phyloP scores from a whole-genome alignment of 2,329 filamentous ascomycete species.

The Phialophora verrucosa region DNA sequence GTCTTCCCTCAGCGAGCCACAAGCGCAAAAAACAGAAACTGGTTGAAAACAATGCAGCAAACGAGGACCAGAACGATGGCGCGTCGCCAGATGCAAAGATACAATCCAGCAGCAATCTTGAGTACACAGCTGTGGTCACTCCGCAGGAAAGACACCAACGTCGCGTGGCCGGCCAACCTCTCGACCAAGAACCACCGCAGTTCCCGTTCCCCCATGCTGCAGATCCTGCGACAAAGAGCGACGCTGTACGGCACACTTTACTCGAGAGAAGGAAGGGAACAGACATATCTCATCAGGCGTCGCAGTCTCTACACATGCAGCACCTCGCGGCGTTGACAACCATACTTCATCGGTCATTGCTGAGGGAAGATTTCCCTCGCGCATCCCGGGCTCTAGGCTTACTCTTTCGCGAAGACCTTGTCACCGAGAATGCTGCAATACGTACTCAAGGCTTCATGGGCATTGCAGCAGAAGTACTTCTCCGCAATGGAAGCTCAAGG shows the following conservation, averaged over 20 bases:
- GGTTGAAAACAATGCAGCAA: constrained; percentile 37
- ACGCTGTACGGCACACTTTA: background rate
- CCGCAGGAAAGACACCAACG: constrained; percentile 52
- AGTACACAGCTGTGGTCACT: constrained; percentile 42
- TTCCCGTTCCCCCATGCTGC: constrained; percentile 51
- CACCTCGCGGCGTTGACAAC: constrained; percentile 72
- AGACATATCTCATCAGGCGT: constrained; percentile 44
- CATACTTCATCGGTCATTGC: constrained; percentile 74
- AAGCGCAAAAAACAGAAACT: constrained; percentile 45
- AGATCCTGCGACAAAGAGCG: constrained; percentile 38
- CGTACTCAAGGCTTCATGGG: constrained; percentile 76
- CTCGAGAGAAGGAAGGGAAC: constrained; percentile 21
- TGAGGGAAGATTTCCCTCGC: constrained; percentile 70
- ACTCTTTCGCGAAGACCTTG: constrained; percentile 67
- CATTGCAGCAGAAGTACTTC: constrained; percentile 81
- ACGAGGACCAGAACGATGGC: constrained; percentile 5
- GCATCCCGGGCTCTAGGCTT: constrained; percentile 78
- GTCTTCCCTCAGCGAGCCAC: background rate
- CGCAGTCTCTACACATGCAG: constrained; percentile 49
- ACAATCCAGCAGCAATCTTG: constrained; percentile 10
- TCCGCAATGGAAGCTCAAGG: constrained; percentile 54
- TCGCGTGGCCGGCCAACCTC: constrained; percentile 49
- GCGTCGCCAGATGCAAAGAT: background rate
- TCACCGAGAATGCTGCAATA: constrained; percentile 68
- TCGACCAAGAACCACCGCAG: constrained; percentile 47